These are phyloP conservation scores for Neoscytalidium dimidiatum DNA, from an alignment of 2,329 filamentous ascomycete genomes.

Conservation along the genomic window DNA sequence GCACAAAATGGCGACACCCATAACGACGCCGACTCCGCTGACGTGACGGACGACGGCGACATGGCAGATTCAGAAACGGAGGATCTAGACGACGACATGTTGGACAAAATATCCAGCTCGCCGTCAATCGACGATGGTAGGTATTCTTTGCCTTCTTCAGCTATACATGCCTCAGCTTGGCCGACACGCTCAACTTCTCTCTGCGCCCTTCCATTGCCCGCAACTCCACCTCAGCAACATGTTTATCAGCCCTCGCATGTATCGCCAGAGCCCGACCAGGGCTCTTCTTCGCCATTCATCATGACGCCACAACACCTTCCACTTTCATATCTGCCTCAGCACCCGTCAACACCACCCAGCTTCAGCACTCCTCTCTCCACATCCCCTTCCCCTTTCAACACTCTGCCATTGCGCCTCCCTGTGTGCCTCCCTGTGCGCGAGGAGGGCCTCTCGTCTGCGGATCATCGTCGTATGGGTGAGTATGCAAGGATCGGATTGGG, in stretches of 20 bases:
- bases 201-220: conserved; percentile 33
- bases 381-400: conserved; percentile 34
- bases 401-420: conserved; percentile 39
- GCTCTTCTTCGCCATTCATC: conserved; percentile 47
- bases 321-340: conserved; percentile 27
- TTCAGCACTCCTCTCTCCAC: conserved; percentile 22
- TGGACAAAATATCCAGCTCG: conserved; percentile 98
- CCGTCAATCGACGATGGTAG: conserved; percentile 99
- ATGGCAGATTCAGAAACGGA: conserved; percentile 64
- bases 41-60: conserved; percentile 50
- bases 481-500: not conserved
- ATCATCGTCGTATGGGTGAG: conserved; percentile 45
- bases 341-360: not conserved
- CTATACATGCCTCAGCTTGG: conserved; percentile 31
- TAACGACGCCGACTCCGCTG: conserved; percentile 56
- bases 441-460: conserved; percentile 34
- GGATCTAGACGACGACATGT: conserved; percentile 84
- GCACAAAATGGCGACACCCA: conserved; percentile 35
- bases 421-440: conserved; percentile 27
- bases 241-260: conserved; percentile 27
- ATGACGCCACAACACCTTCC: conserved; percentile 47
- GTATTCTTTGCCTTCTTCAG: conserved; percentile 55
- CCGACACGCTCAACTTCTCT: conserved; percentile 46
- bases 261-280: conserved; percentile 30
- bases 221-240: conserved; percentile 25